Conservation (phyloP, 2,329 filamentous ascomycete species). For the Akanthomyces lecanii region DNA sequence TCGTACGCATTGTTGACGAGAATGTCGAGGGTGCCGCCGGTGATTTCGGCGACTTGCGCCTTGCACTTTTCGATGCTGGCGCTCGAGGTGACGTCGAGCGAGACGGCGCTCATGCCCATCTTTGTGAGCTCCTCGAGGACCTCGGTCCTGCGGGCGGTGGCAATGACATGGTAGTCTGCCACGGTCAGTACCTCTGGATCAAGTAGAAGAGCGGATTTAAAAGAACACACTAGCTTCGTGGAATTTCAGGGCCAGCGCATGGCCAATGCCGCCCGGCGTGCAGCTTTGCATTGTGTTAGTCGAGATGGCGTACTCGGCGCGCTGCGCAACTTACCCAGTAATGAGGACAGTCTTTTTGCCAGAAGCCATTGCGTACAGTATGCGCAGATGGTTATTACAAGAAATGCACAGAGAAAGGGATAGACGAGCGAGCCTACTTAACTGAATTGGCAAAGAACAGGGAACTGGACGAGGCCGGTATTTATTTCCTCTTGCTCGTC, state of each 20-base stretch:
- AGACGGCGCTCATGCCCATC: conserved; percentile 45
- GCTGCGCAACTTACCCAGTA: not conserved
- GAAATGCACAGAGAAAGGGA: not conserved
- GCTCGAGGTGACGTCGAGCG: conserved; percentile 50
- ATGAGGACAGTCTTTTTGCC: conserved; percentile 9
- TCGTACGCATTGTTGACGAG: conserved; percentile 57
- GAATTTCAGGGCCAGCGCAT: conserved; percentile 44
- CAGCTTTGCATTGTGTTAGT: conserved; percentile 10
- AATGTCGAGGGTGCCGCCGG: conserved; percentile 51
- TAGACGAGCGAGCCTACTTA: not conserved
- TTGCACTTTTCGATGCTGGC: conserved; percentile 48
- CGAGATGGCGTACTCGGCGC: too few species aligned
- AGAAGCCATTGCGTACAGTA: not conserved
- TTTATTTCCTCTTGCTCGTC: not conserved
- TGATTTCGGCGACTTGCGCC: conserved; percentile 43
- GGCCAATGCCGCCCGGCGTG: conserved; percentile 42
- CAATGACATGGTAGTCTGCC: conserved; percentile 51
- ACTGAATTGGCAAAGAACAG: too few species aligned
- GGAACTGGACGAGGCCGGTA: not conserved
- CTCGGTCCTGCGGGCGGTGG: conserved; percentile 48
- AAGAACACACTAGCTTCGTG: conserved; percentile 24
- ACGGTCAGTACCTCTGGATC: not conserved
- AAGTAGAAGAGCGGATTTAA: not conserved
- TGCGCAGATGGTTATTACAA: too few species aligned
- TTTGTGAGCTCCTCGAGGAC: conserved; percentile 43